These are phyloP conservation scores for Paraconiothyrium sp. DNA, from an alignment of 2,329 filamentous ascomycete genomes.

Conservation along the genomic window DNA sequence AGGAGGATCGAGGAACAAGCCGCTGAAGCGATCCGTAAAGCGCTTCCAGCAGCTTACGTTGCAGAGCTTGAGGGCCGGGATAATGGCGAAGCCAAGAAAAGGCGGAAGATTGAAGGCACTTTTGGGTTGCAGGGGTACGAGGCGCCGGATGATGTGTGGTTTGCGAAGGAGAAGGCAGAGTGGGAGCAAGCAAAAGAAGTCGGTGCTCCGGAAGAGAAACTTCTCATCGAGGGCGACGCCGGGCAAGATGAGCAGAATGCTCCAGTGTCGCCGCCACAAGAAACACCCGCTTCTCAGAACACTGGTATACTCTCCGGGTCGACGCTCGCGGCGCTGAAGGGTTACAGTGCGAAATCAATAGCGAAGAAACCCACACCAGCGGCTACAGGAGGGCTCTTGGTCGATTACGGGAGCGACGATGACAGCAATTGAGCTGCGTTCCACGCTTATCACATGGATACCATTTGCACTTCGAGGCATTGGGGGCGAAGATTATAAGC, in stretches of 20 bases:
- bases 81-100: conserved; percentile 79
- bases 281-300: conserved; percentile 32
- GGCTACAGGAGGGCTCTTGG: conserved; percentile 77
- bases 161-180: conserved; percentile 77
- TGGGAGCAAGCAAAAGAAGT: conserved; percentile 71
- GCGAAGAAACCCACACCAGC: conserved; percentile 63
- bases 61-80: conserved; percentile 94
- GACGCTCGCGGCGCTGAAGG: conserved; percentile 81
- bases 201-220: conserved; percentile 64
- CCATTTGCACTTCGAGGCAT: neutral
- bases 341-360: conserved; percentile 56
- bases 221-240: conserved; percentile 58
- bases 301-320: conserved; percentile 82
- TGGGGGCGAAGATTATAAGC: neutral
- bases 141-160: conserved; percentile 93
- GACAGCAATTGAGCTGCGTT: conserved; percentile 67
- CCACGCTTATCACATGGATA: neutral
- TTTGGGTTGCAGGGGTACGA: conserved; percentile 94
- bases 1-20: conserved; percentile 93
- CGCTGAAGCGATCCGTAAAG: conserved; percentile 88
- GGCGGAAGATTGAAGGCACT: conserved; percentile 83
- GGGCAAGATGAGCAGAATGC: conserved; percentile 48
- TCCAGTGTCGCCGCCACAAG: conserved; percentile 25
- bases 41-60: conserved; percentile 88
- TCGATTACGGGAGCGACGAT: conserved; percentile 90